Evolutionary conservation across 129 eudicot species (phyloP).

Genomic region (Chrysanthemum lavandulifolium): DNA sequence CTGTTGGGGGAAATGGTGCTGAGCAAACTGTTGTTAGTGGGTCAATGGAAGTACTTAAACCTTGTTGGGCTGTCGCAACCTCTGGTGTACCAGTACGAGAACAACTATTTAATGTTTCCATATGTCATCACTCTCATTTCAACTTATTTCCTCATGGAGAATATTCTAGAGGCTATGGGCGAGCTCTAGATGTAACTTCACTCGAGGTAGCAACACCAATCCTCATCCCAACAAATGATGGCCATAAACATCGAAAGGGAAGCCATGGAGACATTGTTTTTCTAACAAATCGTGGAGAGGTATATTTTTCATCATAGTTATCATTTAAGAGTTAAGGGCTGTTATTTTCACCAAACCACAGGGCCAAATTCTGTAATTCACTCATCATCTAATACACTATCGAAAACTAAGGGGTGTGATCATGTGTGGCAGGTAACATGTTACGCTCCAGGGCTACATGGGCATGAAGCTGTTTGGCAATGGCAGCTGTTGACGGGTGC

Average conservation of each 20-base stretch:
- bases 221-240: conserved; percentile 77
- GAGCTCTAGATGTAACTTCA: conserved; percentile 62
- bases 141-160: conserved; percentile 89
- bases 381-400: not conserved
- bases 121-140: conserved; percentile 78
- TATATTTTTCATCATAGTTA: conserved; percentile 20
- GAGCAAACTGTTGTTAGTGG: conserved; percentile 96
- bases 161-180: conserved; percentile 75
- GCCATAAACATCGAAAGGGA: conserved; percentile 81
- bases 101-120: conserved; percentile 94
- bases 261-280: conserved; percentile 97
- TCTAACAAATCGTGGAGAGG: conserved; percentile 95
- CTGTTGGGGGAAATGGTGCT: conserved; percentile 93
- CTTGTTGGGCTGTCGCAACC: conserved; percentile 99
- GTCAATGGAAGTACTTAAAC: conserved; percentile 92
- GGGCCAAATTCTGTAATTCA: too few species aligned
- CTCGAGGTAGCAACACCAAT: conserved; percentile 95
- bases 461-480: conserved; percentile 91
- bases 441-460: conserved; percentile 83
- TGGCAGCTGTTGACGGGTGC: conserved; percentile 97
- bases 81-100: conserved; percentile 98
- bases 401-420: conserved; percentile 26
- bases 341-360: too few species aligned
- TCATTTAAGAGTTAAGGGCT: too few species aligned
- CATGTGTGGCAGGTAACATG: conserved; percentile 68